These are phyloP conservation scores for Linderniella brevidens DNA, from an alignment of 257 asterid species.

Conservation along the genomic window DNA sequence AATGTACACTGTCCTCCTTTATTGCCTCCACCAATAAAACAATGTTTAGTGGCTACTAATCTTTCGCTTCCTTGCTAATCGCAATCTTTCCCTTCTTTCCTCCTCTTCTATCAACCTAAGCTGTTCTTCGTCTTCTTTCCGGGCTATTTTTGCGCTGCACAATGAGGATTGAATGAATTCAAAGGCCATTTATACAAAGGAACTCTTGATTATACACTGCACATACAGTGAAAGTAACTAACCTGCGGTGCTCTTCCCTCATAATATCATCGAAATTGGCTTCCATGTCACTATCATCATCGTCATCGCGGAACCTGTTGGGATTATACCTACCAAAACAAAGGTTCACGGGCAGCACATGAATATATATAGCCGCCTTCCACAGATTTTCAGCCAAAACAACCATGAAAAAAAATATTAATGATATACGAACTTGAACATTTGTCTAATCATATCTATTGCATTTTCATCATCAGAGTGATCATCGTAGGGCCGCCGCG, in stretches of 20 bases:
- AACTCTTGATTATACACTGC: not conserved
- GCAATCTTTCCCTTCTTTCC: conserved; percentile 43
- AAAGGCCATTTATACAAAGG: not conserved
- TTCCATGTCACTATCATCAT: conserved; percentile 73
- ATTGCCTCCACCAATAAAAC: too few relatives aligned
- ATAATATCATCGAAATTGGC: conserved; percentile 50
- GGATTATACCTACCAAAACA: conserved; percentile 68
- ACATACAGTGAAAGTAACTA: not conserved
- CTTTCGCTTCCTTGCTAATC: conserved; percentile 55
- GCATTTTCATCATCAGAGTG: conserved; percentile 28
- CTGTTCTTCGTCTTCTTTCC: conserved; percentile 70
- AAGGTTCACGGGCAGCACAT: conserved; percentile 4
- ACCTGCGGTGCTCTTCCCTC: conserved; percentile 73
- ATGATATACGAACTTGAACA: conserved; percentile 36
- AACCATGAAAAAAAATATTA: not conserved
- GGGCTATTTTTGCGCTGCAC: conserved; percentile 46
- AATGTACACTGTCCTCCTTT: too few relatives aligned
- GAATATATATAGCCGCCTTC: not conserved
- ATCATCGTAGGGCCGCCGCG: conserved; percentile 22
- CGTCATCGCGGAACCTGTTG: conserved; percentile 28
- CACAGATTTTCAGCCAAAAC: not conserved
- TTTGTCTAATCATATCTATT: conserved; percentile 34
- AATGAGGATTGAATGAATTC: not conserved
- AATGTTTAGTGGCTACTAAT: conserved; percentile 10
- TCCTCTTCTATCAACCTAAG: conserved; percentile 56